These are phyloP conservation scores for Fraxinus albicans DNA, from an alignment of 305 asterid genomes.

Conservation along the genomic window DNA sequence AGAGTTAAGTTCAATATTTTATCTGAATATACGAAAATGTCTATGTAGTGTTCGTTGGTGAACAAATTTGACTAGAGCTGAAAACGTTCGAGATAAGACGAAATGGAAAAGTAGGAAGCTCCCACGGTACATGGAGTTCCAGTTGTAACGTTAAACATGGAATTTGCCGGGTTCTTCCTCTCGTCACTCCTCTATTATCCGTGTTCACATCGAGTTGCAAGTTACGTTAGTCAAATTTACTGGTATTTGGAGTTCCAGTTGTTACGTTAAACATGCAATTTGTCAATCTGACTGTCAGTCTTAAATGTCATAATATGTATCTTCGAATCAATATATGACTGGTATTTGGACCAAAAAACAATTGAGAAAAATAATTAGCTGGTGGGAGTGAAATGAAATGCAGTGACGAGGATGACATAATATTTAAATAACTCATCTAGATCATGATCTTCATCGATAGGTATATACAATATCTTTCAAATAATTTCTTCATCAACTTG, in stretches of 20 bases:
- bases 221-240: not conserved
- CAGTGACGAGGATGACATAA: too few species aligned
- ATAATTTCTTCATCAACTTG: too few species aligned
- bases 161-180: constrained; percentile 32
- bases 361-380: too few species aligned
- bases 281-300: too few species aligned
- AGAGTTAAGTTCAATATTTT: not conserved
- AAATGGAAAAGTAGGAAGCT: not conserved
- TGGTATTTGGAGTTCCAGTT: too few species aligned
- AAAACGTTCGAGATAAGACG: constrained; percentile 16
- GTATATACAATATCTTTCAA: not conserved
- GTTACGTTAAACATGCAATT: too few species aligned
- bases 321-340: too few species aligned
- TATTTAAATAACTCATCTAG: not conserved
- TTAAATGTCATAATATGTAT: too few species aligned
- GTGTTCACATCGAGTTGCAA: not conserved
- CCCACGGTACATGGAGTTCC: constrained; percentile 43
- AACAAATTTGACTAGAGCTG: not conserved
- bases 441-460: not conserved
- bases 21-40: not conserved
- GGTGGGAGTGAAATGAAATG: too few species aligned
- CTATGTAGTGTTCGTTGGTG: not conserved
- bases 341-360: too few species aligned
- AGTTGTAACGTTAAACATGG: constrained; percentile 23
- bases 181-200: not conserved